Evolutionary conservation across 805 yeast genomes (phyloP).

Genomic region (Saccharomyces paradoxus): DNA sequence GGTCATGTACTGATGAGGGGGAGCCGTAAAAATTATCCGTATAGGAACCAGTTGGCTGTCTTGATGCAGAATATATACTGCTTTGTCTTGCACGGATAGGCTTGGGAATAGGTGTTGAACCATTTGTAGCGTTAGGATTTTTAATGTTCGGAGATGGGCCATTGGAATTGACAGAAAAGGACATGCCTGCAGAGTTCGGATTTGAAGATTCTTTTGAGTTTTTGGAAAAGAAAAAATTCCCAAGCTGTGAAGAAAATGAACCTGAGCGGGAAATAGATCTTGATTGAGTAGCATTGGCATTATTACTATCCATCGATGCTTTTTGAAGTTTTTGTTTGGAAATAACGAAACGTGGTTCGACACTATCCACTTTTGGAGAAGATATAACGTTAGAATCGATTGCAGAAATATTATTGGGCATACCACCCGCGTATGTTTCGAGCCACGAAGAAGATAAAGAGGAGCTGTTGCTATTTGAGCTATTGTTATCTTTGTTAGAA

Average conservation of each 20-base stretch:
- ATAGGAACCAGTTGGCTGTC: constrained; percentile 26
- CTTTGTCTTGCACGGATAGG: constrained; percentile 30
- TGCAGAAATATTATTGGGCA: constrained; percentile 36
- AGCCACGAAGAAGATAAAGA: constrained; percentile 30
- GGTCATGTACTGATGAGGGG: constrained; percentile 30
- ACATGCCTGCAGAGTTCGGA: constrained; percentile 1
- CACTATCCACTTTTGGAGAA: constrained; percentile 59
- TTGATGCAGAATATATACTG: constrained; percentile 30
- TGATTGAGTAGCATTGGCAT: constrained; percentile 12
- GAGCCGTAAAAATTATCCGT: constrained; percentile 22
- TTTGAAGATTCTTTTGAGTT: constrained; percentile 14
- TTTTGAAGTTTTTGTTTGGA: constrained; percentile 55
- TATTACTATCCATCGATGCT: constrained; percentile 15
- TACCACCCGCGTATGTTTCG: constrained; percentile 30
- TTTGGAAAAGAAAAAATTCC: constrained; percentile 30
- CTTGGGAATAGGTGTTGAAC: constrained; percentile 31
- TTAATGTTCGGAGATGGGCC: background rate
- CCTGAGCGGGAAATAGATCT: constrained; percentile 26
- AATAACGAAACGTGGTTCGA: constrained; percentile 82
- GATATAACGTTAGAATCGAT: constrained; percentile 55
- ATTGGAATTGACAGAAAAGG: background rate
- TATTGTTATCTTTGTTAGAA: constrained; percentile 34
- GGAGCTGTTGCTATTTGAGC: constrained; percentile 24
- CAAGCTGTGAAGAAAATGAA: constrained; percentile 30
- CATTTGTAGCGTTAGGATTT: constrained; percentile 9